Evolutionary conservation across 2,329 filamentous ascomycete species (phyloP).

Genomic region (Amesomyces nigricolor): DNA sequence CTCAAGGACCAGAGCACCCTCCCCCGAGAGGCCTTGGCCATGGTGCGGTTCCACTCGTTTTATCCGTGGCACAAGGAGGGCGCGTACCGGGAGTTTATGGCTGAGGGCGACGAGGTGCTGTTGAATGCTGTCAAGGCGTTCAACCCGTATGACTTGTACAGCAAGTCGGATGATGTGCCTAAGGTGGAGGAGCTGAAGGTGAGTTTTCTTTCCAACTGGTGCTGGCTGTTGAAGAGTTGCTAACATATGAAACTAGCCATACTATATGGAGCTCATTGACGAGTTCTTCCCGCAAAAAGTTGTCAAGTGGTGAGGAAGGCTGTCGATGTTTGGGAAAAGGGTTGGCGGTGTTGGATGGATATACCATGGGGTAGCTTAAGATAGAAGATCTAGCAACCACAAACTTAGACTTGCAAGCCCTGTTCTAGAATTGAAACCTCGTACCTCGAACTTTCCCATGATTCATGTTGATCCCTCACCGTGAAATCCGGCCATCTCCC

Average conservation of each 20-base stretch:
- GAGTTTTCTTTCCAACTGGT: constrained; percentile 18
- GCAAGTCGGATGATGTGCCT: constrained; percentile 79
- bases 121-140: constrained; percentile 76
- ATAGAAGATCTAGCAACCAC: too few species aligned
- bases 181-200: constrained; percentile 71
- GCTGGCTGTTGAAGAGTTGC: background rate
- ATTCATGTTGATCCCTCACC: too few species aligned
- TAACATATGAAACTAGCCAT: constrained; percentile 43
- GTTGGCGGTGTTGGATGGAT: too few species aligned
- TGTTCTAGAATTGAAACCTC: too few species aligned
- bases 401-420: too few species aligned
- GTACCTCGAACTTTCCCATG: too few species aligned
- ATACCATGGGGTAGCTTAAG: too few species aligned
- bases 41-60: constrained; percentile 91
- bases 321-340: background rate
- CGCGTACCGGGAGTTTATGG: constrained; percentile 78
- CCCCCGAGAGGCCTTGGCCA: constrained; percentile 76
- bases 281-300: constrained; percentile 66
- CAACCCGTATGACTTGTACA: constrained; percentile 89
- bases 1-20: constrained; percentile 76
- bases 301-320: constrained; percentile 54
- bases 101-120: constrained; percentile 73
- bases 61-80: constrained; percentile 85
- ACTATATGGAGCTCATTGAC: constrained; percentile 69
- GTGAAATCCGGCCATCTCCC: too few species aligned